Conservation (phyloP, 1,284 basidiomycete species). For the Inonotus hispidus region DNA sequence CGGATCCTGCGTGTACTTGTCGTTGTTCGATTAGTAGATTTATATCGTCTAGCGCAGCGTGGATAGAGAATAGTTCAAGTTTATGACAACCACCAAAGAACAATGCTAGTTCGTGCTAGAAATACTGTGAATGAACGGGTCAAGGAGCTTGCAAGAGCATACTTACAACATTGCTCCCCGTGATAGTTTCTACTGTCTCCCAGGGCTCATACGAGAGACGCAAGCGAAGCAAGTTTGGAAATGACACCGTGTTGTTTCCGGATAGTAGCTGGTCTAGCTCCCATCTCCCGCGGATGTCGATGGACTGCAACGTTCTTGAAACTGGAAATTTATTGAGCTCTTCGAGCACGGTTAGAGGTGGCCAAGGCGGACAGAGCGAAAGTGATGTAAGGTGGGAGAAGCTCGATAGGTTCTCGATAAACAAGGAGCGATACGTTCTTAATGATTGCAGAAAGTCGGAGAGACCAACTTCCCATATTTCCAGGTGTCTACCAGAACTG, state of each 20-base stretch:
- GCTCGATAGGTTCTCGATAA: background rate
- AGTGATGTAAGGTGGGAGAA: background rate
- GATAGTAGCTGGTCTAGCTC: background rate
- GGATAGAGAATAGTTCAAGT: constrained; percentile 6
- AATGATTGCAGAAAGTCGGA: background rate
- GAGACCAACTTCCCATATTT: background rate
- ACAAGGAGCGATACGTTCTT: background rate
- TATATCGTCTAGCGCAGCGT: background rate
- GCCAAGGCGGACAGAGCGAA: background rate
- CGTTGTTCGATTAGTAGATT: background rate
- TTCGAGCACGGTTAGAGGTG: too few relatives aligned
- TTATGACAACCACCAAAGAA: background rate
- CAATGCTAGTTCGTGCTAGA: background rate
- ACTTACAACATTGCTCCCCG: background rate
- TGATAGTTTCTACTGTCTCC: background rate
- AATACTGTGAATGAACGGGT: background rate
- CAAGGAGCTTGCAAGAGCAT: background rate
- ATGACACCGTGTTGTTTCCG: background rate
- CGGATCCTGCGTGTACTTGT: background rate
- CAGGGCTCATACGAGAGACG: background rate
- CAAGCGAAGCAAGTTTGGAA: background rate
- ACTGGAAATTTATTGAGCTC: background rate
- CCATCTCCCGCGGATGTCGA: background rate
- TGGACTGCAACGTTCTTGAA: background rate
- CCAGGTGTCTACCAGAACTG: background rate